phyloP scores from a whole-genome alignment of 768 basidiomycete species.

The Hypsizygus marmoreus region DNA sequence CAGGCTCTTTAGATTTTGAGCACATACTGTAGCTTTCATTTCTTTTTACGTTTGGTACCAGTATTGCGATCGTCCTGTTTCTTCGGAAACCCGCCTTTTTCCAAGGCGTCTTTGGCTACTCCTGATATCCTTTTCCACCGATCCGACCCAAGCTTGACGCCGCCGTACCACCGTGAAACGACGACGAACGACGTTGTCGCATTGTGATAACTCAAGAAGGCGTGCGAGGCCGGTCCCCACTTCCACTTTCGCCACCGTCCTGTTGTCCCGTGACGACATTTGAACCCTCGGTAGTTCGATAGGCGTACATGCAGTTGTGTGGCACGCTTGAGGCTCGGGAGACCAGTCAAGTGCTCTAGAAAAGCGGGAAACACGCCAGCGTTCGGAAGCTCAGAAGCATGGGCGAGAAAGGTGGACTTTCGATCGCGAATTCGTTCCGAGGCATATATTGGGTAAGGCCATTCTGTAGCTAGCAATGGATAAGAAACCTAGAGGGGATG shows the following conservation, averaged over 20 bases:
- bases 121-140: slow-evolving; percentile 55
- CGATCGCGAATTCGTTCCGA: slow-evolving; percentile 43
- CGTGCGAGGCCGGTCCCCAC: slow-evolving; percentile 50
- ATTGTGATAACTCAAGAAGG: slow-evolving; percentile 43
- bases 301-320: slow-evolving; percentile 61
- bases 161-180: slow-evolving; percentile 61
- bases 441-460: slow-evolving; percentile 39
- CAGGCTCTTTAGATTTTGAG: slow-evolving; percentile 1
- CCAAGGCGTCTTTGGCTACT: slow-evolving; percentile 53
- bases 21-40: slow-evolving; percentile 10
- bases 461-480: slow-evolving; percentile 27
- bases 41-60: slow-evolving; percentile 2
- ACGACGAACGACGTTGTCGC: slow-evolving; percentile 47
- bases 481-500: background rate
- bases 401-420: slow-evolving; percentile 52
- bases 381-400: slow-evolving; percentile 36
- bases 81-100: slow-evolving; percentile 35
- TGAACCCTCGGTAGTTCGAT: slow-evolving; percentile 29
- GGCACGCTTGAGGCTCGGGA: slow-evolving; percentile 44
- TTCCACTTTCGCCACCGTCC: slow-evolving; percentile 56
- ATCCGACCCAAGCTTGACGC: slow-evolving; percentile 50
- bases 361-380: slow-evolving; percentile 30
- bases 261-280: slow-evolving; percentile 34
- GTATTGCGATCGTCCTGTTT: slow-evolving; percentile 7
- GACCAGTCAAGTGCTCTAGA: slow-evolving; percentile 37